Percentiles rank a stretch among this genome's conserved stretches.
Evolutionary conservation across 164 flowering plant species (phyloP).

Genomic region (Hamamelis virginiana): DNA sequence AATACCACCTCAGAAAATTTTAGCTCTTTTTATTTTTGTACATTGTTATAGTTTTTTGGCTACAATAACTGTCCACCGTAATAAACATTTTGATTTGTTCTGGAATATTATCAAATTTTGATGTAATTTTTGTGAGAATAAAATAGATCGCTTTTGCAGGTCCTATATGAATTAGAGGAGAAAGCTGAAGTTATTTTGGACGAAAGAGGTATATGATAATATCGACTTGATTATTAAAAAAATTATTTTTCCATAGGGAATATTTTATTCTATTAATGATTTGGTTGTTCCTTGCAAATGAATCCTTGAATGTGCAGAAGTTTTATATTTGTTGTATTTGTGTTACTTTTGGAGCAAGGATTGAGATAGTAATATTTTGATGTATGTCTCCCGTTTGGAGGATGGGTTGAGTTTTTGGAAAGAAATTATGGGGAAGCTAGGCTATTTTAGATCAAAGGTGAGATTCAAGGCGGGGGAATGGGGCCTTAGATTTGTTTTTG

Average conservation of each 20-base stretch:
- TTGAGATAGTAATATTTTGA: too few relatives aligned
- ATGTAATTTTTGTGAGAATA: background rate
- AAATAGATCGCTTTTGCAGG: slow-evolving; percentile 31
- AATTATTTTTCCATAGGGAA: background rate
- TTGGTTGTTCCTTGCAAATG: background rate
- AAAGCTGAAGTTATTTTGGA: slow-evolving; percentile 78
- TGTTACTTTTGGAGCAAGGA: too few relatives aligned
- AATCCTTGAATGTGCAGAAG: background rate
- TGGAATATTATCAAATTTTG: background rate
- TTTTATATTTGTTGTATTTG: too few relatives aligned
- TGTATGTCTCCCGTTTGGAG: background rate
- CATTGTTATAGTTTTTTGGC: too few relatives aligned
- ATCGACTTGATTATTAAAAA: background rate
- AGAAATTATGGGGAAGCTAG: too few relatives aligned
- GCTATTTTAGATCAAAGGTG: too few relatives aligned
- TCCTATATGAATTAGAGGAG: slow-evolving; percentile 81
- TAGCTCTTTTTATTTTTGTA: background rate
- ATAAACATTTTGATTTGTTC: background rate
- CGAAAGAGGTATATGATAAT: slow-evolving; percentile 69
- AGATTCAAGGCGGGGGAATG: too few relatives aligned
- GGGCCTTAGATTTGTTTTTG: too few relatives aligned
- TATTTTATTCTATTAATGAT: background rate
- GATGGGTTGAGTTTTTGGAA: too few relatives aligned
- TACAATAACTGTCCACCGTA: background rate
- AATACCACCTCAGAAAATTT: background rate